Conservation (phyloP, 73 alveolate genomes). For the Paramecium tetraurelia region DNA sequence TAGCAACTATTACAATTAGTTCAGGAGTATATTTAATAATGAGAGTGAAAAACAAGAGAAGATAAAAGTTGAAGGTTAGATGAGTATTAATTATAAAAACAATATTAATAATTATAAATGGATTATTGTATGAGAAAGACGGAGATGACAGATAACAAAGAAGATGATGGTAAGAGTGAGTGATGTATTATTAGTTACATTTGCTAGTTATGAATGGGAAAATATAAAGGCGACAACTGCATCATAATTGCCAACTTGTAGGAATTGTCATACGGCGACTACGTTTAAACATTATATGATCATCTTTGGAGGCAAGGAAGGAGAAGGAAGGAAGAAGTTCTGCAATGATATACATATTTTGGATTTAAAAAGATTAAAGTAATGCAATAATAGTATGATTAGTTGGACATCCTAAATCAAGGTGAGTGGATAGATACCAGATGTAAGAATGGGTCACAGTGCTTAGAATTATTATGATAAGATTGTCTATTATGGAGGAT, state of each 20-base stretch:
- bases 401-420: constrained; percentile 55
- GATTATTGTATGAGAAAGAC: neutral
- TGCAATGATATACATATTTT: constrained; percentile 75
- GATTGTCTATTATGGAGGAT: constrained; percentile 82
- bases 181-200: neutral
- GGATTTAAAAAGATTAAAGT: constrained; percentile 64
- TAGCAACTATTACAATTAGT: neutral
- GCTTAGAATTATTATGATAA: constrained; percentile 69
- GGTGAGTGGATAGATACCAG: constrained; percentile 60
- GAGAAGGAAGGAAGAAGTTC: constrained; percentile 81
- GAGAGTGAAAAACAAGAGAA: neutral
- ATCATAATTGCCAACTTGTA: constrained; percentile 22
- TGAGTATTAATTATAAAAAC: neutral
- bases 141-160: constrained; percentile 26
- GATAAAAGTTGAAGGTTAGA: neutral
- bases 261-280: constrained; percentile 80
- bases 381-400: neutral
- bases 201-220: constrained; percentile 48
- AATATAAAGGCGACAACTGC: neutral
- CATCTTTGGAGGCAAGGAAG: constrained; percentile 86
- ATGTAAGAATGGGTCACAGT: constrained; percentile 85
- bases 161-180: neutral
- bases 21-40: neutral
- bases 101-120: neutral
- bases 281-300: constrained; percentile 69